phyloP scores from a whole-genome alignment of 805 yeast genomes.

The Metschnikowia kofuensis region DNA sequence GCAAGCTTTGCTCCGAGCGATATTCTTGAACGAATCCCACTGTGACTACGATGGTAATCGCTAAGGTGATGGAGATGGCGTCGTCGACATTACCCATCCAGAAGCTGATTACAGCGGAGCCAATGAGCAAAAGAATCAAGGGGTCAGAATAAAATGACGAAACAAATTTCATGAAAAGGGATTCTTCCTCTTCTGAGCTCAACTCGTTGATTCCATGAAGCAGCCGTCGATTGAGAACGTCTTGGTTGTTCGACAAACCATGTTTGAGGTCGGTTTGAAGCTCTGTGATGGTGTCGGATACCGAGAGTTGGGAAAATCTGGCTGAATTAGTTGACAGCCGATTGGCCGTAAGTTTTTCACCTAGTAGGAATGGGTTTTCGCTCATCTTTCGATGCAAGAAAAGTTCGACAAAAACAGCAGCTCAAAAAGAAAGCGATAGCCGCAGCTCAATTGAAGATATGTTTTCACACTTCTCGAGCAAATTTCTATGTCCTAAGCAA shows the following conservation, averaged over 20 bases:
- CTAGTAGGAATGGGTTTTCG: constrained; percentile 38
- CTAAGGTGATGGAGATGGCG: constrained; percentile 89
- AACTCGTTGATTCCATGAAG: constrained; percentile 83
- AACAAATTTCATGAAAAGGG: constrained; percentile 65
- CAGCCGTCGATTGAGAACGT: constrained; percentile 65
- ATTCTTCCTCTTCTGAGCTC: constrained; percentile 72
- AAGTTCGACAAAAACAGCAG: background rate
- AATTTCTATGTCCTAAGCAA: background rate
- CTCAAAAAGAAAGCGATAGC: background rate
- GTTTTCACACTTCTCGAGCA: too few species aligned
- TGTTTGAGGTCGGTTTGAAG: constrained; percentile 55
- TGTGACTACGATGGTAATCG: constrained; percentile 87
- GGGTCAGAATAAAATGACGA: constrained; percentile 88
- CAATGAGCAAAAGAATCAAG: constrained; percentile 79
- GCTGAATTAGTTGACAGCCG: constrained; percentile 53
- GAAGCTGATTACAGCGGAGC: constrained; percentile 83
- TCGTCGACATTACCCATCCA: constrained; percentile 96
- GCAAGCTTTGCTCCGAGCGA: constrained; percentile 89
- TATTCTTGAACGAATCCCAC: constrained; percentile 98
- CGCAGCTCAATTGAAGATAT: background rate
- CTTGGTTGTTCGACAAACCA: constrained; percentile 71
- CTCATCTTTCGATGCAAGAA: constrained; percentile 24
- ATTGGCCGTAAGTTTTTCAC: constrained; percentile 18
- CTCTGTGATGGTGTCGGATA: constrained; percentile 61
- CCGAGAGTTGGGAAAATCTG: constrained; percentile 56